These are phyloP conservation scores for Phytophthora pluvialis DNA, from an alignment of 352 stramenopile species.

Conservation along the genomic window DNA sequence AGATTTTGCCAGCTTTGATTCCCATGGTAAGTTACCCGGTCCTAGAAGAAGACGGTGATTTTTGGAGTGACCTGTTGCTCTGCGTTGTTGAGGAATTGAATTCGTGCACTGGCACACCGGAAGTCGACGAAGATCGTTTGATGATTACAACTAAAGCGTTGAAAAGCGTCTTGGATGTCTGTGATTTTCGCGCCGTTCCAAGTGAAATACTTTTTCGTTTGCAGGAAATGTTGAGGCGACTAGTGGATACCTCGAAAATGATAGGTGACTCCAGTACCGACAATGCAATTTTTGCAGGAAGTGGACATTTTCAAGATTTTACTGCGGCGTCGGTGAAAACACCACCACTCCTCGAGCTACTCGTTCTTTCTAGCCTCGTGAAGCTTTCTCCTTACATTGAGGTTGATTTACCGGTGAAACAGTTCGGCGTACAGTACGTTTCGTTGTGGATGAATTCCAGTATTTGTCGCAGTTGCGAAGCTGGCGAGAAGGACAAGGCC, in stretches of 20 bases:
- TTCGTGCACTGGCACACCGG: not conserved
- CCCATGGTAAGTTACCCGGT: not conserved
- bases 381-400: slow-evolving; percentile 5
- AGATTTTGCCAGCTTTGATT: slow-evolving; percentile 14
- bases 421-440: not conserved
- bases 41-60: not conserved
- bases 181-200: not conserved
- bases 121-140: not conserved
- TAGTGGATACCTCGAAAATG: not conserved
- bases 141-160: not conserved
- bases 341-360: not conserved
- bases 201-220: slow-evolving; percentile 1
- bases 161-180: not conserved
- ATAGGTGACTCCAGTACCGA: not conserved
- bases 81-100: slow-evolving; percentile 8
- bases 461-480: not conserved
- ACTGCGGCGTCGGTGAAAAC: not conserved
- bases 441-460: slow-evolving; percentile 18
- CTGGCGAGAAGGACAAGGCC: not conserved
- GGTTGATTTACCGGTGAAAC: not conserved
- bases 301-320: not conserved
- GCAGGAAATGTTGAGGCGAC: not conserved
- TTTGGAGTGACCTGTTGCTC: not conserved
- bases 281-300: not conserved
- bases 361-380: slow-evolving; percentile 9